Evolutionary conservation across 1,139 yeast genomes (phyloP), one percentile per base, ranked within the genome.

Genomic region (Lodderomyces parapsilosis): DNA sequence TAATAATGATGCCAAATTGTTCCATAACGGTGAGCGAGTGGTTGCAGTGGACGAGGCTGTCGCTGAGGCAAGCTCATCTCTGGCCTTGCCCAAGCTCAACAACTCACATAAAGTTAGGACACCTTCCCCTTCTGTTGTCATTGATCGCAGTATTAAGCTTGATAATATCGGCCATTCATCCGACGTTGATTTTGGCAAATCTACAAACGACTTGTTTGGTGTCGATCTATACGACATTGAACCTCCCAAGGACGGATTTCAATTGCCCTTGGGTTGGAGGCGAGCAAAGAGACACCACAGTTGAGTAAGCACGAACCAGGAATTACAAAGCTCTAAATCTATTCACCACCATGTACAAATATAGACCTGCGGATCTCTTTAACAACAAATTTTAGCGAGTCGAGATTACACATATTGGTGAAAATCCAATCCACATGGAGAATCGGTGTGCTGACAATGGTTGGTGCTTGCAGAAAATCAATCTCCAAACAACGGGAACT

Each of bases 241-340:
- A 20, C 39, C 46, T 11, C 40, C 28, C 23, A 18, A 33, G n/a
- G 39, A 43, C 19, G 52, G 52, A 8, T 49, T 36, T 34, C 49
- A 48, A 39, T 36, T 49, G 25, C 52, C 52, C 2, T n/a, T 20
- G 32, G 28, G 45, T 19, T 17, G 43, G 23, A 46, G 39, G 36
- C 37, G 28, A 14, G 24, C 25, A 11, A 17, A n/a, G n/a, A n/a
- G n/a, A n/a, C n/a, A n/a, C n/a, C n/a, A n/a, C n/a, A n/a, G n/a
- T n/a, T n/a, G n/a, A n/a, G n/a, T n/a, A n/a, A n/a, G n/a, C 34
- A 10, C 20, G 42, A 41, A 7, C 19, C 24, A 7, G 15, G n/a
- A 30, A 17, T n/a, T 30, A 15, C n/a, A 14, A 5, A 20, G 23
- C 23, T 6, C 23, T 8, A 20, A 20, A 4, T 28, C 13, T 8